Evolutionary conservation across 768 basidiomycete species (phyloP).

Genomic region (Lyophyllum atratum): DNA sequence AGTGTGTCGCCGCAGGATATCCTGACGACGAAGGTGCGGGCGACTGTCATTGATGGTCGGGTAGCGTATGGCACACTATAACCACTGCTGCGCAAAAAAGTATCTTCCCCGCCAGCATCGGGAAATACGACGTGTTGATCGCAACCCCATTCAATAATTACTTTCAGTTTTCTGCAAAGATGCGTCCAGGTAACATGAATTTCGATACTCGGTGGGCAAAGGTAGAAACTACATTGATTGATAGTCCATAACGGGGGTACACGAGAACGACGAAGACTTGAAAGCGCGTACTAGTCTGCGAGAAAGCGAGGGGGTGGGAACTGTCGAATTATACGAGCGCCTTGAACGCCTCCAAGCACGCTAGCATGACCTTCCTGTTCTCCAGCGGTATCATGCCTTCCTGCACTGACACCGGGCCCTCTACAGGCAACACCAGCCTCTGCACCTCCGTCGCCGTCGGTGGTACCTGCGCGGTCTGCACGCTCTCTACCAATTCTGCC

Average conservation of each 20-base stretch:
- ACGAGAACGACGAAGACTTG: too few relatives aligned
- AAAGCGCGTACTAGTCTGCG: too few relatives aligned
- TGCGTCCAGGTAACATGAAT: too few relatives aligned
- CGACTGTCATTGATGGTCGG: slow-evolving; percentile 68
- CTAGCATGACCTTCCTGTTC: slow-evolving; percentile 14
- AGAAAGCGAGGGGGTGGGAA: too few relatives aligned
- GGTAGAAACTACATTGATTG: too few relatives aligned
- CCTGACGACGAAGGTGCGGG: slow-evolving; percentile 55
- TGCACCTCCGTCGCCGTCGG: slow-evolving; percentile 11
- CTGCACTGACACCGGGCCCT: not conserved
- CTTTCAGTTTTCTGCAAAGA: too few relatives aligned
- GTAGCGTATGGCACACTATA: not conserved
- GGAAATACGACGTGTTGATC: too few relatives aligned
- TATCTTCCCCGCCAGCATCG: too few relatives aligned
- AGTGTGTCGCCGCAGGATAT: slow-evolving; percentile 47
- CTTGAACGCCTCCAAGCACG: slow-evolving; percentile 19
- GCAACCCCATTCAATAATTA: too few relatives aligned
- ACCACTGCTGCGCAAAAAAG: too few relatives aligned
- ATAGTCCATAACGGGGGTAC: too few relatives aligned
- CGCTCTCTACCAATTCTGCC: slow-evolving; percentile 17
- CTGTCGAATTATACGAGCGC: slow-evolving; percentile 18
- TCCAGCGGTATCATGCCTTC: slow-evolving; percentile 15
- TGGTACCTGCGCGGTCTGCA: slow-evolving; percentile 19
- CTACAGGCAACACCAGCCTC: slow-evolving; percentile 6
- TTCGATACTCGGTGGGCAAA: too few relatives aligned